phyloP scores from a whole-genome alignment of 352 stramenopile genomes.

The Pythium sp. region DNA sequence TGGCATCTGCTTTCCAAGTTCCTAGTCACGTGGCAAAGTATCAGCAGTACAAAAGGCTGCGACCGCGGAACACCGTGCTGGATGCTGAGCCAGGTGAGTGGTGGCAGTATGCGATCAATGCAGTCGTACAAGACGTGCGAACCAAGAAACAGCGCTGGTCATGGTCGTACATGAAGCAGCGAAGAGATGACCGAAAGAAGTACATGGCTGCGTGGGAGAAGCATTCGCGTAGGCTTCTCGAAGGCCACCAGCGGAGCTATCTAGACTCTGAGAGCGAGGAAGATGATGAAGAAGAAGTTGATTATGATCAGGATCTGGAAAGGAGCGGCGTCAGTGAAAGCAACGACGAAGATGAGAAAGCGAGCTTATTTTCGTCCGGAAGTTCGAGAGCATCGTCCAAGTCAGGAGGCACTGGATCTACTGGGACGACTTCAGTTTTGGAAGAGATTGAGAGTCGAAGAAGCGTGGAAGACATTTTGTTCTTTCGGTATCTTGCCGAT shows the following conservation, averaged over 20 bases:
- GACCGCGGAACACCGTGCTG: constrained; percentile 49
- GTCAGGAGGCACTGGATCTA: background rate
- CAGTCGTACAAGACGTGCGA: constrained; percentile 55
- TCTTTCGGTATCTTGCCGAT: constrained; percentile 84
- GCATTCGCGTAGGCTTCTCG: constrained; percentile 22
- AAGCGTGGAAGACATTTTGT: constrained; percentile 77
- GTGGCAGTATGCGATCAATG: constrained; percentile 80
- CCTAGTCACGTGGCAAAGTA: constrained; percentile 78
- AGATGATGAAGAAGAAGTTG: constrained; percentile 58
- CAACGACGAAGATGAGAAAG: constrained; percentile 7
- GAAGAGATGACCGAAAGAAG: constrained; percentile 69
- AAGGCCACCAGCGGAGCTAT: constrained; percentile 34
- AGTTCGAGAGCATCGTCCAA: constrained; percentile 8
- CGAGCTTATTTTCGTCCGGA: constrained; percentile 5
- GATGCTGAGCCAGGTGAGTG: constrained; percentile 53
- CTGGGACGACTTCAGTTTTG: constrained; percentile 24
- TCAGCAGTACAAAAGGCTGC: constrained; percentile 68
- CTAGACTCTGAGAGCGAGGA: constrained; percentile 57
- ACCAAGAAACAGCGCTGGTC: constrained; percentile 69
- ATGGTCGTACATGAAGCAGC: constrained; percentile 82
- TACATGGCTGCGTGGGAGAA: constrained; percentile 74
- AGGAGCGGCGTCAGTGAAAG: constrained; percentile 8
- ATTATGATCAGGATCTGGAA: constrained; percentile 15
- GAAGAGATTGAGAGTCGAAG: constrained; percentile 76
- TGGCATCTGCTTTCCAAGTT: constrained; percentile 66